phyloP scores from a whole-genome alignment of 202 grass and related monocot genomes.

The Schoenoplectus tabernaemontani region DNA sequence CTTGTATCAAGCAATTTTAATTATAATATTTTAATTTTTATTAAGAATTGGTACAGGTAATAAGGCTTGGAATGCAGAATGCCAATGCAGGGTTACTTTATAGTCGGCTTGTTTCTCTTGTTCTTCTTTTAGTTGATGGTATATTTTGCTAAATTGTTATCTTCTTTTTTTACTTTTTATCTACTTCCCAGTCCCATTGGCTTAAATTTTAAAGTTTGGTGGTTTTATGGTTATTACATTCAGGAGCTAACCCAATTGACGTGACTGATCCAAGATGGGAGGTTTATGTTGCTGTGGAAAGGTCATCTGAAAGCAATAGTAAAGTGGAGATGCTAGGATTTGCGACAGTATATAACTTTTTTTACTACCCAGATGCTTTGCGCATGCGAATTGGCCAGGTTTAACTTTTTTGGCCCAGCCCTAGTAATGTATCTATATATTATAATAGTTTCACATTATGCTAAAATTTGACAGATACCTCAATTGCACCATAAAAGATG shows the following conservation, averaged over 20 bases:
- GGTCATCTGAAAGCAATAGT: slow-evolving; percentile 15
- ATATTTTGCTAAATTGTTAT: slow-evolving; percentile 28
- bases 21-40: background rate
- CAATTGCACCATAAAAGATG: background rate
- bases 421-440: background rate
- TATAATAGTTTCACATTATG: background rate
- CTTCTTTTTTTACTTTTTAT: background rate
- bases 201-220: background rate
- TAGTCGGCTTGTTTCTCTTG: slow-evolving; percentile 67
- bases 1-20: background rate
- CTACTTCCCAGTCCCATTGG: background rate
- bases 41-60: slow-evolving; percentile 35
- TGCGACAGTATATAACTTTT: slow-evolving; percentile 77
- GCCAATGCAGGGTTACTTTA: slow-evolving; percentile 69
- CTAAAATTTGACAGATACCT: background rate
- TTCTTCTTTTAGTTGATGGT: slow-evolving; percentile 94
- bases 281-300: slow-evolving; percentile 59
- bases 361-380: slow-evolving; percentile 65
- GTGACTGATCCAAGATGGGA: slow-evolving; percentile 93
- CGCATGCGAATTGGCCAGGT: slow-evolving; percentile 94
- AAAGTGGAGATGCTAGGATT: slow-evolving; percentile 61
- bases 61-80: slow-evolving; percentile 62
- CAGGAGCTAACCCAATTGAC: slow-evolving; percentile 78
- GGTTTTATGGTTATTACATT: background rate
- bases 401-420: background rate